Evolutionary conservation across 1,284 basidiomycete genomes (phyloP), one percentile per base, ranked within the genome.

Genomic region (Leccinum subatratum): DNA sequence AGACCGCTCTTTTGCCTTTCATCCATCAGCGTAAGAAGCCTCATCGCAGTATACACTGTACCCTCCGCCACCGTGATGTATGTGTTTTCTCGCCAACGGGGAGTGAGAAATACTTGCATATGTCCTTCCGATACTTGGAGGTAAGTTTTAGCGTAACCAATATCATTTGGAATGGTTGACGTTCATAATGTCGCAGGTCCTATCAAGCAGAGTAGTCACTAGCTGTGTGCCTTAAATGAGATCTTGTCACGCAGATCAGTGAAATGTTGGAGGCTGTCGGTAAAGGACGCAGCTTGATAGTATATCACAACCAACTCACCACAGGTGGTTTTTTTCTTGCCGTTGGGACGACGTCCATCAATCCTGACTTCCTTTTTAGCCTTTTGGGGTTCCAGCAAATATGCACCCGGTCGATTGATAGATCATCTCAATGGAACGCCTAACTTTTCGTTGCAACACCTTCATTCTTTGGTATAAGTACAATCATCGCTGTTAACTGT

Each of bases 1-100:
- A 96, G 80, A 93, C 92, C 1, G 84, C 85, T 16, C 84, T 95
- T 8, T 80, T 96, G 2, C 94, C 94, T 1, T 87, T 93, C 70
- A 83, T 94, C 22, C 80, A 81, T 14, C 71, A 77, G 28, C 75
- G 82, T n/a, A n/a, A n/a, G n/a, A n/a, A n/a, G n/a, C n/a, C 7
- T 75, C 67, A 42, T 72, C 67, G 11, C 80, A 96, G 3, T 94
- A 95, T 73, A 82, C 86, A 16, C 89, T 92, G 1, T 90, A 87
- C 71, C 77, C 86, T 64, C 84, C 86, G 30, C 90, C 90, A 30
- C 83, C 25, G 85, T 54, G 97, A 99, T 77, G 84, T 96, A 9
- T 96, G 96, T 72, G 93, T 97, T n/a, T 97, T 95, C 8, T 96
- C 97, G 1, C 97, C 97, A 0, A 99, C 96, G 0, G 96, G 96